phyloP scores from a whole-genome alignment of 805 yeast species.

The Maudiozyma barnettii region DNA sequence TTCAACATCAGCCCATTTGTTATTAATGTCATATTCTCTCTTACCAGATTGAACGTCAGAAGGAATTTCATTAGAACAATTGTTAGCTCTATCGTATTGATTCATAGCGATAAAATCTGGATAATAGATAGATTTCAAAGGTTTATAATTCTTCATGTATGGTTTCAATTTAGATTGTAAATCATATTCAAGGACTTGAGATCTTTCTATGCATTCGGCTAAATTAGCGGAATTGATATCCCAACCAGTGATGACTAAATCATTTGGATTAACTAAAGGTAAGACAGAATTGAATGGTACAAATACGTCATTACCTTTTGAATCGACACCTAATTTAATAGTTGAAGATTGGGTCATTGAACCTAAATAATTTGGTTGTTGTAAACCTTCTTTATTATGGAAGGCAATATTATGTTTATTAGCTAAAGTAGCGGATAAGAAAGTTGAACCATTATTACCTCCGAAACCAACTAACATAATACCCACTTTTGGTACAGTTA shows the following conservation, averaged over 20 bases:
- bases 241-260: constrained; percentile 89
- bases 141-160: constrained; percentile 50
- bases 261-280: constrained; percentile 86
- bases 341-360: constrained; percentile 92
- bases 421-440: constrained; percentile 76
- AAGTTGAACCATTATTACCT: constrained; percentile 92
- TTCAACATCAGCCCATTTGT: constrained; percentile 87
- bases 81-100: constrained; percentile 87
- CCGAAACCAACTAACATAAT: constrained; percentile 88
- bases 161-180: constrained; percentile 68
- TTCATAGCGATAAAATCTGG: constrained; percentile 96
- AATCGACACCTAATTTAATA: constrained; percentile 79
- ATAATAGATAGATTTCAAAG: constrained; percentile 81
- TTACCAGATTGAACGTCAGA: constrained; percentile 22
- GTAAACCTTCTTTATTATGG: constrained; percentile 69
- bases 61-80: constrained; percentile 34
- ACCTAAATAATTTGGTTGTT: constrained; percentile 73
- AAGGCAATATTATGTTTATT: constrained; percentile 71
- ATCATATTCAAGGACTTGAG: constrained; percentile 78
- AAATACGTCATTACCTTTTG: constrained; percentile 72
- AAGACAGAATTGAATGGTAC: constrained; percentile 86
- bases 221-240: constrained; percentile 71
- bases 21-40: constrained; percentile 35
- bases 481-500: constrained; percentile 77
- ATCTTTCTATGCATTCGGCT: constrained; percentile 71